These are phyloP conservation scores for Yarrowia yakushimensis DNA, from an alignment of 805 yeast genomes.

Conservation along the genomic window DNA sequence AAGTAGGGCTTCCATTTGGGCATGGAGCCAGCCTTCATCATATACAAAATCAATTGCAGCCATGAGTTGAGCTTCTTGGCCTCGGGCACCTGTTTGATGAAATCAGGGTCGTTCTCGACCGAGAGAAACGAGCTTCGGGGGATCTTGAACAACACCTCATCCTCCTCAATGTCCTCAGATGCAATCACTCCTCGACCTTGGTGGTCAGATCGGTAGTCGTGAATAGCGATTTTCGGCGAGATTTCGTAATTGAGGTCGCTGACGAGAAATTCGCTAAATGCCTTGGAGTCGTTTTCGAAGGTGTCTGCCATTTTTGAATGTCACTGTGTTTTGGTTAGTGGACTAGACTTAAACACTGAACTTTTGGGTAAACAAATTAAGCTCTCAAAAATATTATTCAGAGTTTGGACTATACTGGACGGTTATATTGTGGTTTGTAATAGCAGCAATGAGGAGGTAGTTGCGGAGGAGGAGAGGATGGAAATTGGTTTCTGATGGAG, in stretches of 20 bases:
- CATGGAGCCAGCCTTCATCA: slow-evolving; percentile 56
- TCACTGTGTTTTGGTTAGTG: not conserved
- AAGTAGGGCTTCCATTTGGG: slow-evolving; percentile 72
- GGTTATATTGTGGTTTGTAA: not conserved
- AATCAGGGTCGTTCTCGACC: slow-evolving; percentile 50
- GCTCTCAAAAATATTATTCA: slow-evolving; percentile 3
- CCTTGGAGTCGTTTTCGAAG: slow-evolving; percentile 39
- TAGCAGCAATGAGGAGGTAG: no score
- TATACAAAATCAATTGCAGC: slow-evolving; percentile 69
- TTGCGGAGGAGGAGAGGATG: no score
- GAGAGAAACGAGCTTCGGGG: slow-evolving; percentile 60
- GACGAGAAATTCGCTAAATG: slow-evolving; percentile 44
- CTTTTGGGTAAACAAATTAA: not conserved
- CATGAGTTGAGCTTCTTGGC: slow-evolving; percentile 47
- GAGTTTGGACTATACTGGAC: not conserved
- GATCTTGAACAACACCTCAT: slow-evolving; percentile 64
- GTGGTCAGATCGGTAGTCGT: slow-evolving; percentile 53
- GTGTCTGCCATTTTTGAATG: not conserved
- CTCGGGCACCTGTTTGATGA: slow-evolving; percentile 31
- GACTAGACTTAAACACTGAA: not conserved
- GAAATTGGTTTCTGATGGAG: no score
- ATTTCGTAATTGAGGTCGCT: slow-evolving; percentile 35
- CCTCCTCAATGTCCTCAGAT: slow-evolving; percentile 52
- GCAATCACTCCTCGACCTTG: slow-evolving; percentile 85
- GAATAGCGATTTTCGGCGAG: slow-evolving; percentile 55